Percentiles rank a stretch among this genome's conserved stretches.
Conservation (phyloP, 345 rosid genomes). For the Mangifera indica region DNA sequence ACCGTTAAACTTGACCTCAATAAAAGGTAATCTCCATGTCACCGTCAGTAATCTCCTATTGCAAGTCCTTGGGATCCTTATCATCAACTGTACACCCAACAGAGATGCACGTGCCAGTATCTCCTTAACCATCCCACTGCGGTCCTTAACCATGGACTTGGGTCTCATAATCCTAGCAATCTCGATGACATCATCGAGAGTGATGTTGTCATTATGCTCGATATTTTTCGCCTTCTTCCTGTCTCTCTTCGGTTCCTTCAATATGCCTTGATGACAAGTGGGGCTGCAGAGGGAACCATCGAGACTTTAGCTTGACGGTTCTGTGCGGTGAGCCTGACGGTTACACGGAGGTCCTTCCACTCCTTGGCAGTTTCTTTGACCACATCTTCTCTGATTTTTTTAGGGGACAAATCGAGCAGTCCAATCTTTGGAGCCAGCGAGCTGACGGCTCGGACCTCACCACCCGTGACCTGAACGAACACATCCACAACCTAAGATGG, state of each 20-base stretch:
- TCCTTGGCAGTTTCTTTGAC: slow-evolving; percentile 71
- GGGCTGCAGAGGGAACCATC: slow-evolving; percentile 67
- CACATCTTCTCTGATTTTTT: slow-evolving; percentile 65
- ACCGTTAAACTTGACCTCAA: slow-evolving; percentile 14
- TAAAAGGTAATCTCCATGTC: slow-evolving; percentile 50
- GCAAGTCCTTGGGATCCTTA: slow-evolving; percentile 54
- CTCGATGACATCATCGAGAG: slow-evolving; percentile 60
- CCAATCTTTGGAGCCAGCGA: slow-evolving; percentile 65
- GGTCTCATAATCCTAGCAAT: slow-evolving; percentile 51
- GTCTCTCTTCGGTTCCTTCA: slow-evolving; percentile 63
- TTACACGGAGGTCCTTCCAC: slow-evolving; percentile 69
- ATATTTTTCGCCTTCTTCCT: slow-evolving; percentile 54
- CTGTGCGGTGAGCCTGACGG: slow-evolving; percentile 69
- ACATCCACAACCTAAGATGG: slow-evolving; percentile 61
- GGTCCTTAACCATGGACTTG: slow-evolving; percentile 59
- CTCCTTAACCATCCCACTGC: slow-evolving; percentile 56
- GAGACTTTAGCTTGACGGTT: slow-evolving; percentile 65
- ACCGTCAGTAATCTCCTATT: slow-evolving; percentile 47
- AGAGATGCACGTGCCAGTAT: slow-evolving; percentile 63
- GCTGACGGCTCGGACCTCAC: slow-evolving; percentile 64
- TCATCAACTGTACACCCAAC: slow-evolving; percentile 65
- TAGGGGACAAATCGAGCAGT: slow-evolving; percentile 59
- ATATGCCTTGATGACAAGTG: slow-evolving; percentile 57
- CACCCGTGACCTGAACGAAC: slow-evolving; percentile 70
- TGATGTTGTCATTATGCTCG: slow-evolving; percentile 50